A percentile compares a stretch with the other conserved stretches of the same genome.
phyloP scores from a whole-genome alignment of 2,329 filamentous ascomycete species.

The Colletotrichum godetiae region DNA sequence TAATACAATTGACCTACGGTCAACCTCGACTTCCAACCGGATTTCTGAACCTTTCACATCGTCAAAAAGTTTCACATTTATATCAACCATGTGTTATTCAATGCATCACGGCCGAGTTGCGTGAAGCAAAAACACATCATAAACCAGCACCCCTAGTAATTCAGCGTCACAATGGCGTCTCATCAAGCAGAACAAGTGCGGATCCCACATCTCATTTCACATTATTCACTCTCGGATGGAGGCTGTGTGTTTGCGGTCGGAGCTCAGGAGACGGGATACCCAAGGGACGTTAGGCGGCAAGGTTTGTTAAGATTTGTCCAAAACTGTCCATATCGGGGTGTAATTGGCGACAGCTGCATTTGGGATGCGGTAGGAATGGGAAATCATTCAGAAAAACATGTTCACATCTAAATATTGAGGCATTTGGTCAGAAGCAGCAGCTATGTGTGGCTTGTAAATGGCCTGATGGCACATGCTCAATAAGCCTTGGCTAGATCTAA shows the following conservation, averaged over 20 bases:
- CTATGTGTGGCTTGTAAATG: slow-evolving; percentile 27
- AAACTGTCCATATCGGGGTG: slow-evolving; percentile 14
- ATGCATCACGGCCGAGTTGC: slow-evolving; percentile 26
- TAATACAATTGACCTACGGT: slow-evolving; percentile 12
- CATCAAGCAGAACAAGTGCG: background rate
- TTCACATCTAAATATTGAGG: slow-evolving; percentile 10
- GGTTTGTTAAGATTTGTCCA: slow-evolving; percentile 23
- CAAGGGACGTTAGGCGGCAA: slow-evolving; percentile 26
- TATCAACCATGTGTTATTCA: background rate
- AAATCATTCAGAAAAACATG: slow-evolving; percentile 20
- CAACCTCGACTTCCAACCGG: background rate
- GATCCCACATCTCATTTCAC: slow-evolving; percentile 5
- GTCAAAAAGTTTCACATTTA: slow-evolving; percentile 10
- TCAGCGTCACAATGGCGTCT: background rate
- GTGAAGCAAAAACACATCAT: background rate
- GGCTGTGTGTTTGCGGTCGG: slow-evolving; percentile 26
- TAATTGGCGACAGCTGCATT: slow-evolving; percentile 19
- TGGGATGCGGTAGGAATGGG: slow-evolving; percentile 24
- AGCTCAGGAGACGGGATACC: slow-evolving; percentile 30
- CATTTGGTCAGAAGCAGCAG: background rate
- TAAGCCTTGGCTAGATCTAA: background rate
- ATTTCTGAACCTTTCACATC: slow-evolving; percentile 1
- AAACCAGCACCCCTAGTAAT: slow-evolving; percentile 9
- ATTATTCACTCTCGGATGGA: slow-evolving; percentile 16
- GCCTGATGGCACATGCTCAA: slow-evolving; percentile 22